These are phyloP conservation scores for Cercospora sojina DNA, from an alignment of 2,329 filamentous ascomycete genomes.

Conservation along the genomic window DNA sequence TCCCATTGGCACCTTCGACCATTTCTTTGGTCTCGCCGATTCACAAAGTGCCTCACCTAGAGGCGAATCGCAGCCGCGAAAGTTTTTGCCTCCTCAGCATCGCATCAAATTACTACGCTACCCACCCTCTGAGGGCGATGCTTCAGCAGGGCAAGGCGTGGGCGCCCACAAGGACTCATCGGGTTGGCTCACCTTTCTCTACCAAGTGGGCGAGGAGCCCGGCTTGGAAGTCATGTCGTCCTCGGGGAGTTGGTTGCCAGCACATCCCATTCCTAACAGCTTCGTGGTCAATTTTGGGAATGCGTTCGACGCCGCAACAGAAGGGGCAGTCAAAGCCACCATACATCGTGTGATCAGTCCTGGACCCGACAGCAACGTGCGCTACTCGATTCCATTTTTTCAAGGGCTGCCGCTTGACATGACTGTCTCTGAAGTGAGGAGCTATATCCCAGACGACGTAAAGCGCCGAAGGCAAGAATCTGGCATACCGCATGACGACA, in stretches of 20 bases:
- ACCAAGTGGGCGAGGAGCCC: constrained; percentile 57
- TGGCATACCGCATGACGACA: constrained; percentile 16
- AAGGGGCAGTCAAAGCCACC: constrained; percentile 55
- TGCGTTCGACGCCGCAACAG: constrained; percentile 58
- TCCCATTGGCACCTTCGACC: constrained; percentile 49
- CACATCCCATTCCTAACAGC: constrained; percentile 49
- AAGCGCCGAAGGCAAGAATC: constrained; percentile 23
- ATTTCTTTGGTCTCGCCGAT: constrained; percentile 46
- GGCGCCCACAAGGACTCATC: constrained; percentile 64
- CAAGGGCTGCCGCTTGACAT: constrained; percentile 40
- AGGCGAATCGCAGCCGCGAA: not conserved
- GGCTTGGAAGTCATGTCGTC: constrained; percentile 55
- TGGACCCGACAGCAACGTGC: constrained; percentile 21
- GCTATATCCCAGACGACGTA: constrained; percentile 33
- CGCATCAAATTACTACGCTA: constrained; percentile 61
- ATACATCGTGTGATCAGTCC: constrained; percentile 41
- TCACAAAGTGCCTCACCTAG: not conserved
- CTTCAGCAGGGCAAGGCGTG: constrained; percentile 50
- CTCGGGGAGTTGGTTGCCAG: constrained; percentile 52
- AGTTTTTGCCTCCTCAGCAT: constrained; percentile 49
- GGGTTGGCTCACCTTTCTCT: constrained; percentile 64
- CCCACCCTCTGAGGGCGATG: constrained; percentile 38
- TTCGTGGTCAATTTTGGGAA: constrained; percentile 62
- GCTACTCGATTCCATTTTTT: constrained; percentile 43
- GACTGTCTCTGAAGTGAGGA: constrained; percentile 45